Percentiles rank a stretch among this genome's conserved stretches.
phyloP scores from a whole-genome alignment of 78 protist species.

The Anaeramoeba ignava region DNA sequence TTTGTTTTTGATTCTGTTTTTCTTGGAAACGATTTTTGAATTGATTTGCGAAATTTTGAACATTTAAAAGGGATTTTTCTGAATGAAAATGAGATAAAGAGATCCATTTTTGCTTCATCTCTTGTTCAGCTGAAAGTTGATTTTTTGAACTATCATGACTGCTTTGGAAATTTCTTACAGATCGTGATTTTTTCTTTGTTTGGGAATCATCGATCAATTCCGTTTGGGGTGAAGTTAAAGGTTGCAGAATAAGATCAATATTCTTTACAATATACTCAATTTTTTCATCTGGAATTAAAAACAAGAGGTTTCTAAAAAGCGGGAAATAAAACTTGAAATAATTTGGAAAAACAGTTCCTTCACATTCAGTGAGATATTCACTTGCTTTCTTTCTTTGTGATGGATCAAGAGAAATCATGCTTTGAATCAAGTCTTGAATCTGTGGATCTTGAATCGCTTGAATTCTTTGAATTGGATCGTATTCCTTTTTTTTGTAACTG shows the following conservation, averaged over 20 bases:
- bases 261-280: background rate
- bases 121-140: too few relatives aligned
- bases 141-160: too few relatives aligned
- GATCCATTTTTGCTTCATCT: too few relatives aligned
- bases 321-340: background rate
- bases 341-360: background rate
- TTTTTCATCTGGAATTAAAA: background rate
- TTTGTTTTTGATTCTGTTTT: too few relatives aligned
- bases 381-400: background rate
- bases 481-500: background rate
- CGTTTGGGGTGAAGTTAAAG: too few relatives aligned
- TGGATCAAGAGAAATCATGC: background rate
- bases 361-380: background rate
- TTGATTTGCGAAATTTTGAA: too few relatives aligned
- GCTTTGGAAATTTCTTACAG: too few relatives aligned
- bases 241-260: background rate
- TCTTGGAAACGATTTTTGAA: too few relatives aligned
- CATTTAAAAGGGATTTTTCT: too few relatives aligned
- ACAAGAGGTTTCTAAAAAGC: background rate
- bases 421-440: background rate
- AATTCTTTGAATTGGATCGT: background rate
- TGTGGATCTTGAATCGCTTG: background rate
- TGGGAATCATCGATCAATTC: too few relatives aligned
- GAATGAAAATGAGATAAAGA: too few relatives aligned
- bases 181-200: too few relatives aligned